These are phyloP conservation scores for Saccharomyces mikatae DNA, from an alignment of 805 yeast genomes.

Conservation along the genomic window DNA sequence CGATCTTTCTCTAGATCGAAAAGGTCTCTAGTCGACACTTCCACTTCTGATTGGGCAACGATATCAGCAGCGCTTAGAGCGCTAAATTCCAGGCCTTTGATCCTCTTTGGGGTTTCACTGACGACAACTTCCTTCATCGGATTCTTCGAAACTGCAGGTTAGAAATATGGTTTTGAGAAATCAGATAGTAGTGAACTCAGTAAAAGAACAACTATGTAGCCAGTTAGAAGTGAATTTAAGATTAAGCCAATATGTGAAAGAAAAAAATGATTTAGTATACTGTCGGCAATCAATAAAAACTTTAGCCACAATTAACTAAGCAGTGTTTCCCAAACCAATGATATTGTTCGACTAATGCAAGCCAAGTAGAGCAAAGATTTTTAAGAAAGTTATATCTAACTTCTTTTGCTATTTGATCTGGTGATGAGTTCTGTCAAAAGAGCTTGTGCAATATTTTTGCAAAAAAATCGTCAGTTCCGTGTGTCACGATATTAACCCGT, in stretches of 20 bases:
- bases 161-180: background rate
- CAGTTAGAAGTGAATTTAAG: background rate
- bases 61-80: constrained; percentile 90
- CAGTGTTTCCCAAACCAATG: background rate
- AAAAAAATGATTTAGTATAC: background rate
- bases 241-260: background rate
- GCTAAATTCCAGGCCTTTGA: constrained; percentile 84
- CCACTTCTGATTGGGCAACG: constrained; percentile 89
- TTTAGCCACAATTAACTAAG: background rate
- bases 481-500: background rate
- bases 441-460: background rate
- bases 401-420: background rate
- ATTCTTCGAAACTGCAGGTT: background rate
- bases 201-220: background rate
- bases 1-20: constrained; percentile 88
- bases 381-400: background rate
- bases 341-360: background rate
- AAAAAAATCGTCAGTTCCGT: background rate
- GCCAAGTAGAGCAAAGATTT: background rate
- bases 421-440: background rate
- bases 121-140: constrained; percentile 36
- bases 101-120: constrained; percentile 83
- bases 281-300: background rate
- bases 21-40: constrained; percentile 81
- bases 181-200: background rate